These are phyloP conservation scores for Blastobotrys ciferrii DNA, from an alignment of 1,139 yeast genomes.

Conservation along the genomic window DNA sequence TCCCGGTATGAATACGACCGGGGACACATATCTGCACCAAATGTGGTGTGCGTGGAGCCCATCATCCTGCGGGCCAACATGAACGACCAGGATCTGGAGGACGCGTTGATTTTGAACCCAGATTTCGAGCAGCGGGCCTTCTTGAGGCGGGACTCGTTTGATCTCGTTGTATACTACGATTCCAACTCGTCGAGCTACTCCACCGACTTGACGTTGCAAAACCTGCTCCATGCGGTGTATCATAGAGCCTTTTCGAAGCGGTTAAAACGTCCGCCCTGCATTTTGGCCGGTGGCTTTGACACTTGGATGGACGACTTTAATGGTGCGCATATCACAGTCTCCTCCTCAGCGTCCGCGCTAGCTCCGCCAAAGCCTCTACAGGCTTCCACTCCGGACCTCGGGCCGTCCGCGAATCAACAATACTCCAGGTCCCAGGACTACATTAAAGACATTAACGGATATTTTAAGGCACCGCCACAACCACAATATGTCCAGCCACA, in stretches of 20 bases:
- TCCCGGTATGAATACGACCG: conserved; percentile 54
- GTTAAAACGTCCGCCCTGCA: conserved; percentile 50
- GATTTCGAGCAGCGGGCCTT: conserved; percentile 52
- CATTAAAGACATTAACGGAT: conserved; percentile 46
- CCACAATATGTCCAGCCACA: neutral
- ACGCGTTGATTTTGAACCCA: conserved; percentile 54
- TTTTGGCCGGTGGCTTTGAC: conserved; percentile 54
- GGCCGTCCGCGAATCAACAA: neutral
- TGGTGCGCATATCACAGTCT: conserved; percentile 19
- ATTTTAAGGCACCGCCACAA: conserved; percentile 36
- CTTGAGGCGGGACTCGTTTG: conserved; percentile 52
- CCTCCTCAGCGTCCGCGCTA: conserved; percentile 1
- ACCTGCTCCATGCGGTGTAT: conserved; percentile 32
- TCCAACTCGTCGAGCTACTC: conserved; percentile 24
- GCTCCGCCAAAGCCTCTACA: conserved; percentile 12
- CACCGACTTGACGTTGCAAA: conserved; percentile 19
- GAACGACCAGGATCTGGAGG: conserved; percentile 61
- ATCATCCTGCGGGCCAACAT: conserved; percentile 46
- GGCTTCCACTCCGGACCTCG: neutral
- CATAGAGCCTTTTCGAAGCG: conserved; percentile 45
- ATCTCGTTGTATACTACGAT: conserved; percentile 64
- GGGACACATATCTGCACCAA: conserved; percentile 55
- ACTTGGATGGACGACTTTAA: conserved; percentile 46
- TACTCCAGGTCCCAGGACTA: conserved; percentile 16
- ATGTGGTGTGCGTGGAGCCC: conserved; percentile 73